Percentiles rank a stretch among this genome's conserved stretches.
These are phyloP conservation scores for Phytophthora cryptogea DNA, from an alignment of 352 stramenopile species.

Conservation along the genomic window DNA sequence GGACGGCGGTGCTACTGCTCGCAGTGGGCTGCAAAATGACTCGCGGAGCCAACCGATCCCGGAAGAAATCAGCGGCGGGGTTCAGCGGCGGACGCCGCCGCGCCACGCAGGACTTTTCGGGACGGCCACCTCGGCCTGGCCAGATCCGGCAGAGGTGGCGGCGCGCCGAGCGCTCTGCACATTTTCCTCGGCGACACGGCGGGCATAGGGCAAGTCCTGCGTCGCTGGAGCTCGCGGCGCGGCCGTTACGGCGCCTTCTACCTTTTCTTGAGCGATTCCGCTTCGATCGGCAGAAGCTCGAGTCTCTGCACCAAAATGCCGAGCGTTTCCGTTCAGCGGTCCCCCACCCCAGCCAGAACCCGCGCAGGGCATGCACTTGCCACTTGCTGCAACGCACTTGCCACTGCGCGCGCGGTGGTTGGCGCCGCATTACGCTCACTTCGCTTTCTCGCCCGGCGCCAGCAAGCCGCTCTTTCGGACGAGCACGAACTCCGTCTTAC, in stretches of 20 bases:
- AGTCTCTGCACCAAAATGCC: slow-evolving; percentile 43
- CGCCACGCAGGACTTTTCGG: slow-evolving; percentile 13
- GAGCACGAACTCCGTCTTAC: slow-evolving; percentile 1
- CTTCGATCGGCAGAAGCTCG: slow-evolving; percentile 1
- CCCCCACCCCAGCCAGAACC: slow-evolving; percentile 38
- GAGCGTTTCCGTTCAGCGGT: slow-evolving; percentile 39
- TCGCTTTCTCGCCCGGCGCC: slow-evolving; percentile 30
- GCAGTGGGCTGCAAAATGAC: neutral
- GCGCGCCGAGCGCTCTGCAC: slow-evolving; percentile 2
- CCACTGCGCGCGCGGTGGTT: slow-evolving; percentile 41
- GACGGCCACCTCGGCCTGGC: neutral
- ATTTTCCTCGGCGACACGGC: slow-evolving; percentile 14
- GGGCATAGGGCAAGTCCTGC: slow-evolving; percentile 5
- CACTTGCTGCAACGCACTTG: slow-evolving; percentile 49
- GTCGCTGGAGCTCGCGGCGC: slow-evolving; percentile 11
- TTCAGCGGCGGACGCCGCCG: slow-evolving; percentile 9
- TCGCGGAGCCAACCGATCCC: slow-evolving; percentile 23
- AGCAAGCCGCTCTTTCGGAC: slow-evolving; percentile 25
- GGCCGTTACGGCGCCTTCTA: slow-evolving; percentile 26
- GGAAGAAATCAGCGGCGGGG: slow-evolving; percentile 28
- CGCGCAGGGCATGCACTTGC: slow-evolving; percentile 38
- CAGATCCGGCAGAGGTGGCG: slow-evolving; percentile 18
- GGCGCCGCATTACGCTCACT: slow-evolving; percentile 31
- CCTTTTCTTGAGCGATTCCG: slow-evolving; percentile 14
- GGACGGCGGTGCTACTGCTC: neutral